Base-by-base conservation (phyloP, 2,329 filamentous ascomycete species). In the Colletotrichum scovillei region DNA sequence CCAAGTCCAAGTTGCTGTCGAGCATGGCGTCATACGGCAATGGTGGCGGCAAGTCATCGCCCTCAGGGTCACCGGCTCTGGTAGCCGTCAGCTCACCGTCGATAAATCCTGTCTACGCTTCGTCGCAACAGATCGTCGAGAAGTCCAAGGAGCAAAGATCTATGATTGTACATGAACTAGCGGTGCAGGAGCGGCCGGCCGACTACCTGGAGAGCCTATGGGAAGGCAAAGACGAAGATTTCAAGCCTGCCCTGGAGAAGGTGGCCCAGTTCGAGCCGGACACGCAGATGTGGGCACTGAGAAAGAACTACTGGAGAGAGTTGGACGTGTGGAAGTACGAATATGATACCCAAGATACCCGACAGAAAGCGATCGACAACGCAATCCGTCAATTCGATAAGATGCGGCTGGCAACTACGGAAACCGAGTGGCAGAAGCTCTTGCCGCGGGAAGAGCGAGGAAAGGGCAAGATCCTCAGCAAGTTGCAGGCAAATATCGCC, bases 291-390 rank as follows among this genome's bases (percentile, higher is more conserved):
- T 92, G 88, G 86, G 81, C 83, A 42, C 81, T 92, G 76, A 86
- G 87, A 74, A 90, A 89, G 81, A 82, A 84, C 28, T 89, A 86
- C 74, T 92, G 88, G 87, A 91, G 88, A 80, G 91, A 92, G 75
- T 84, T 92, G 16, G 90, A 92, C 76, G 88, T 92, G 26, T 92
- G 88, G 86, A 88, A 86, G 70, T 91, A 91, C 79, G 82, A 88
- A 32, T 92, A 92, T 77, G 83, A 84, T 57, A 84, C 80, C 49
- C 81, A 86, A 22, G 86, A 88, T 38, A 86, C 90, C 73, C 88
- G 91, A 35, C 85, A 94, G 79, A 82, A 86, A 77, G 87, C 89
- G 74, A 88, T 92, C 78, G 85, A 93, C 81, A 87, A 91, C 76
- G 90, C 91, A 16, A 85, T 91, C 70, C 87, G 84, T 73, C 83